Evolutionary conservation across 768 basidiomycete genomes (phyloP).

Genomic region (Collybia sp.): DNA sequence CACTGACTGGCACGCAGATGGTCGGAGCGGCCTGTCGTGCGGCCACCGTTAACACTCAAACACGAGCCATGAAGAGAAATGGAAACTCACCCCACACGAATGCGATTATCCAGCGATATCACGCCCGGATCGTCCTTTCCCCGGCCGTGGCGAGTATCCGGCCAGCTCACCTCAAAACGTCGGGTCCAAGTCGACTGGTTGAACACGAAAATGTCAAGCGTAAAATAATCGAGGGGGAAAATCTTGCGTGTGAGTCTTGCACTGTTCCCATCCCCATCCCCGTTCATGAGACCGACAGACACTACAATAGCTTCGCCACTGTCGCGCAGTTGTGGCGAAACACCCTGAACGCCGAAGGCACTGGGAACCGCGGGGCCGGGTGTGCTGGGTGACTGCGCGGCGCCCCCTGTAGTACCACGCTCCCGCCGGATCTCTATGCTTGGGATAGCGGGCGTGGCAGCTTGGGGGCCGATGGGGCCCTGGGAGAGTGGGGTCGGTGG

Average conservation of each 20-base stretch:
- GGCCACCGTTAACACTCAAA: neutral
- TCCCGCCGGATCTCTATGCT: constrained; percentile 68
- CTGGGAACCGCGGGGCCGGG: constrained; percentile 53
- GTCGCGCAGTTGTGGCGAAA: constrained; percentile 29
- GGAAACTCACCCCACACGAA: constrained; percentile 73
- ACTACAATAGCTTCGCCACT: constrained; percentile 62
- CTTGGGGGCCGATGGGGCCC: constrained; percentile 47
- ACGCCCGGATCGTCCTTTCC: constrained; percentile 50
- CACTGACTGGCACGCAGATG: constrained; percentile 81
- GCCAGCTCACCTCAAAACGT: constrained; percentile 72
- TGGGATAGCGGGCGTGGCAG: constrained; percentile 44
- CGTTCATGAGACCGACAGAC: constrained; percentile 51
- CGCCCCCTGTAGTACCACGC: constrained; percentile 34
- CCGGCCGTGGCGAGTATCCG: constrained; percentile 45
- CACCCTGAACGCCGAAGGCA: constrained; percentile 36
- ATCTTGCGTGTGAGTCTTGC: constrained; percentile 41
- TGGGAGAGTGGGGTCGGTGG: constrained; percentile 54
- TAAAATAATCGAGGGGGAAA: constrained; percentile 71
- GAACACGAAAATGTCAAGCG: constrained; percentile 83
- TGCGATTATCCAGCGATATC: constrained; percentile 70
- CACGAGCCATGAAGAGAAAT: neutral
- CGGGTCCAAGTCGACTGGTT: constrained; percentile 76
- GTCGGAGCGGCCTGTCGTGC: constrained; percentile 62
- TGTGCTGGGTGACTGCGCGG: constrained; percentile 33
- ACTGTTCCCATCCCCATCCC: constrained; percentile 11